phyloP scores from a whole-genome alignment of 2,329 filamentous ascomycete species.

The Xylariaceae sp. region DNA sequence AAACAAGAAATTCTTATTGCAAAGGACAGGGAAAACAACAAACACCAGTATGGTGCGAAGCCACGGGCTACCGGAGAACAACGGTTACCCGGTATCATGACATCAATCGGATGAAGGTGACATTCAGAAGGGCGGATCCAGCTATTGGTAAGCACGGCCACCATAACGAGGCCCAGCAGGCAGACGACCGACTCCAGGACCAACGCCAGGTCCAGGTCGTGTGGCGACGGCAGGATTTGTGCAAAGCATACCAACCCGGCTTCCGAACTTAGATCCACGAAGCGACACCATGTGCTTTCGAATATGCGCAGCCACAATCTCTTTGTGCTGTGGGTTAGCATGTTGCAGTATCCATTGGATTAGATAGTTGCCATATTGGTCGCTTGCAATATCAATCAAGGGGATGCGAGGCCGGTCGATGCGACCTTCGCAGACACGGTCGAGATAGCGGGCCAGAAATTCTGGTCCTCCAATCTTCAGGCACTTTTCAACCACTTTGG shows the following conservation, averaged over 20 bases:
- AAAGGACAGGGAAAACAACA: conserved; percentile 13
- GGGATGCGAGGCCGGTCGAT: conserved; percentile 93
- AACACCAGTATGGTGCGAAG: conserved; percentile 11
- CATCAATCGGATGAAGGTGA: conserved; percentile 14
- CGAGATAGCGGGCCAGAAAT: conserved; percentile 90
- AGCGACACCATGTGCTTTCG: conserved; percentile 99
- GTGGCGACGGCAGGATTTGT: conserved; percentile 91
- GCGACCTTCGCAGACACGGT: conserved; percentile 91
- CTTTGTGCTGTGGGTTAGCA: conserved; percentile 84
- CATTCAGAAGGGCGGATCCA: conserved; percentile 16
- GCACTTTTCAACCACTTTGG: conserved; percentile 98
- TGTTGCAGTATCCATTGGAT: conserved; percentile 97
- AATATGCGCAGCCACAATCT: conserved; percentile 91
- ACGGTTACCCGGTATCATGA: conserved; percentile 1
- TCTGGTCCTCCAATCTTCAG: conserved; percentile 93
- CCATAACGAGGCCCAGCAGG: conserved; percentile 65
- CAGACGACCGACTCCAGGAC: conserved; percentile 68
- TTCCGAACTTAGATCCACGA: conserved; percentile 97
- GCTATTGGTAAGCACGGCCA: conserved; percentile 62
- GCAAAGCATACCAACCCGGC: conserved; percentile 97
- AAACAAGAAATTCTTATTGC: conserved; percentile 29
- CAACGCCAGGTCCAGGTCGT: conserved; percentile 83
- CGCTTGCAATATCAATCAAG: conserved; percentile 95
- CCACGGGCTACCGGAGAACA: conserved; percentile 8
- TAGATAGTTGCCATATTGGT: conserved; percentile 98